Conservation (phyloP, 179 eudicot genomes). For the Patellifolia procumbens region DNA sequence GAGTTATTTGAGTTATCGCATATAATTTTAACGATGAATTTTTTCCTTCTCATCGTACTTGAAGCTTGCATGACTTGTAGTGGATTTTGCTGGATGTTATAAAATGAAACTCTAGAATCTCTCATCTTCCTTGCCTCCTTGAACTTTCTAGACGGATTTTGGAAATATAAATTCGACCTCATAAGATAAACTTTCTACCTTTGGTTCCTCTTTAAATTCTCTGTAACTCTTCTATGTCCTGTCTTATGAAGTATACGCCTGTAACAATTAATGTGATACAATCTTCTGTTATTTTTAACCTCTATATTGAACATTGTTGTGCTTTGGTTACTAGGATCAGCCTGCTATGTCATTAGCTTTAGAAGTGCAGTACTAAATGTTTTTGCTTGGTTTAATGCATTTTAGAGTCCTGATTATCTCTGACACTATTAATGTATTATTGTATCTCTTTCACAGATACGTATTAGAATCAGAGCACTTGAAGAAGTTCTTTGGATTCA, state of each 20-base stretch:
- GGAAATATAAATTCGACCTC: too few species aligned
- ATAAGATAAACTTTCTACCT: too few species aligned
- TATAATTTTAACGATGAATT: neutral
- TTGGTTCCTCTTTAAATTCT: too few species aligned
- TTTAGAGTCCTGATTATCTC: neutral
- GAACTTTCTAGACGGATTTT: neutral
- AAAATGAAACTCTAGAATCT: neutral
- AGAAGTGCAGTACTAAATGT: neutral
- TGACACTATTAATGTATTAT: neutral
- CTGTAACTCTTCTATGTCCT: too few species aligned
- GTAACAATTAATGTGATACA: too few species aligned
- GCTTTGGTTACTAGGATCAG: neutral
- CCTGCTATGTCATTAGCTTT: neutral
- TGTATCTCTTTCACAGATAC: conserved; percentile 51
- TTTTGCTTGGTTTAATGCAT: neutral
- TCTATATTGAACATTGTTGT: neutral
- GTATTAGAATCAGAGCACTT: conserved; percentile 83
- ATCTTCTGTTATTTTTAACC: neutral
- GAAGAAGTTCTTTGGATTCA: conserved; percentile 84
- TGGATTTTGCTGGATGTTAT: neutral
- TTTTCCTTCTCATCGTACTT: neutral
- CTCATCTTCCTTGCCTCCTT: neutral
- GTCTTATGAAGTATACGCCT: too few species aligned
- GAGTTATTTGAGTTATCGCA: conserved; percentile 27
- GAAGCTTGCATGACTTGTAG: neutral